Base-by-base conservation (phyloP, 176 grass and related monocot species). In the Oropetium thomaeum region DNA sequence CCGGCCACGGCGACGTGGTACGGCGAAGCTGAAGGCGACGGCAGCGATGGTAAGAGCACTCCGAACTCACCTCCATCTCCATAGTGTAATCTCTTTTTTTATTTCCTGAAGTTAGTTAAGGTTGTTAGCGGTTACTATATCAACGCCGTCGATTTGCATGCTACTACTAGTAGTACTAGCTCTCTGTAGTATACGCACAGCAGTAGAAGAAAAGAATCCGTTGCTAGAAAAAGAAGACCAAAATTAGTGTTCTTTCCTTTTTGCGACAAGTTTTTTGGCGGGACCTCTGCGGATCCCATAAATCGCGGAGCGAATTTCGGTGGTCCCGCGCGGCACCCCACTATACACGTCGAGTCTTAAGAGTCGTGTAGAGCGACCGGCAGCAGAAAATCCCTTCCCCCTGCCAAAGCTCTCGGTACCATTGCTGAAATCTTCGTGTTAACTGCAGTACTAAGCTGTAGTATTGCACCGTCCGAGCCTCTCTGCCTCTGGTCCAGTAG, bases 1-100 rank as follows among this genome's bases (percentile, higher is more conserved):
- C 77, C 89, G 29, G 96, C 96, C 19, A 95, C 89, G 52, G 96
- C 96, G 58, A 99, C 96, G 41, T 99, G 96, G 96, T 99, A 96
- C 65, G 96, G 96, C 52, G 84, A 86, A 17, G 72, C 96, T 17
- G 87, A 96, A 3, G 96, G 96, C 69, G 96, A 99, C 79, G 92
- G 96, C 79, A 99, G 92, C 78, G 83, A 87, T 70, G 92, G 96
- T 99, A 80, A 62, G 23, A 62, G 23, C 58, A 25, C 43, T 26
- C 90, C 31, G 35, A 81, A 13, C 73, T 42, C 17, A 13, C 1
- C 25, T 45, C 27, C 7, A 12, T 44, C n/a, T n/a, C n/a, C n/a
- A n/a, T n/a, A n/a, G n/a, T n/a, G n/a, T n/a, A n/a, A n/a, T n/a
- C n/a, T n/a, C n/a, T n/a, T n/a, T n/a, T n/a, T n/a, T n/a, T n/a